These are phyloP conservation scores for Stylosanthes scabra DNA, from an alignment of 331 rosid genomes.

Conservation along the genomic window DNA sequence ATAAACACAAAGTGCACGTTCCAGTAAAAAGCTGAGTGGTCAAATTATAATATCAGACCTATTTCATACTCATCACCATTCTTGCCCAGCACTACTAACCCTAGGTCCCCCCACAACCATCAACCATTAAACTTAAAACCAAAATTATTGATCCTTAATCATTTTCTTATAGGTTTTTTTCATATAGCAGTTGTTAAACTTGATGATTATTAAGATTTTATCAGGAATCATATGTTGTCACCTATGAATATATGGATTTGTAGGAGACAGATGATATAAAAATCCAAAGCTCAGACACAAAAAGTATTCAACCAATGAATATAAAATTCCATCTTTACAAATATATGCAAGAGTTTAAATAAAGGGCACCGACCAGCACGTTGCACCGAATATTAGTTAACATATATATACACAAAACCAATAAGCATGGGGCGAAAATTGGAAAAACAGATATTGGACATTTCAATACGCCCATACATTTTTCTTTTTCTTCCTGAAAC, in stretches of 20 bases:
- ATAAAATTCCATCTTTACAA: neutral
- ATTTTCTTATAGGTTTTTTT: too few relatives aligned
- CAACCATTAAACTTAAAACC: neutral
- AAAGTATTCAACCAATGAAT: neutral
- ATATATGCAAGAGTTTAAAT: neutral
- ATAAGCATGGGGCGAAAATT: neutral
- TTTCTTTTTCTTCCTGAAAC: neutral
- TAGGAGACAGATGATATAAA: neutral
- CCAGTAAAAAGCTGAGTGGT: conserved; percentile 40
- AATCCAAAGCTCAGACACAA: neutral
- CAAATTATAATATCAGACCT: conserved; percentile 34
- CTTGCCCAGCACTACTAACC: conserved; percentile 21
- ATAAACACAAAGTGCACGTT: neutral
- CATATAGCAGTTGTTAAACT: too few relatives aligned
- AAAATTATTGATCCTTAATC: neutral
- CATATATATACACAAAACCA: neutral
- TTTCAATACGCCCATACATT: neutral
- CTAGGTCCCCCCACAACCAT: conserved; percentile 1
- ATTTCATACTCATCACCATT: conserved; percentile 3
- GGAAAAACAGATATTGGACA: neutral
- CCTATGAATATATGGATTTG: neutral
- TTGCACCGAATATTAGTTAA: neutral
- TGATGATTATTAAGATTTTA: neutral
- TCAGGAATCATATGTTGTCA: neutral
- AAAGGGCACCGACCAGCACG: conserved; percentile 6